Conservation (phyloP, 2,329 filamentous ascomycete species). For the Xylaria sp. region DNA sequence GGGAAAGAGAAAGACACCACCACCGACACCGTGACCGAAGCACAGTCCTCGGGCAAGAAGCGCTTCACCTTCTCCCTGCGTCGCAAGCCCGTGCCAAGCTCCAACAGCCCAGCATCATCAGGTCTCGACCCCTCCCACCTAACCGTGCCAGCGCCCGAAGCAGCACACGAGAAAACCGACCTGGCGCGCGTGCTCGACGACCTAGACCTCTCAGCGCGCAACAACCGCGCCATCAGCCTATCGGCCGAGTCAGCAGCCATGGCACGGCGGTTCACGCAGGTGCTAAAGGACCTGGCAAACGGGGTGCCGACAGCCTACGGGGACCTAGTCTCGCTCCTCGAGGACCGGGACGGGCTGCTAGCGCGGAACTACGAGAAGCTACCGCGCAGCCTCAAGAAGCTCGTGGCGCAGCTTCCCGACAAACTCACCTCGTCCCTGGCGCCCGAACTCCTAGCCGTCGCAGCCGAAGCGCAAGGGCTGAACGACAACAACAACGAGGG, state of each 20-base stretch:
- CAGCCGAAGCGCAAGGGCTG: constrained; percentile 74
- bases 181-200: constrained; percentile 80
- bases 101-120: constrained; percentile 18
- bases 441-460: constrained; percentile 81
- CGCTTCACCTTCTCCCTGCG: constrained; percentile 47
- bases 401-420: constrained; percentile 82
- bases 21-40: constrained; percentile 35
- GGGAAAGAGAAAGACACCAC: constrained; percentile 40
- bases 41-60: constrained; percentile 29
- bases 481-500: constrained; percentile 38
- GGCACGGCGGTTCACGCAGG: constrained; percentile 81
- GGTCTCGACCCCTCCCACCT: constrained; percentile 42
- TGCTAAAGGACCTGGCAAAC: constrained; percentile 90
- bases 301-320: constrained; percentile 92
- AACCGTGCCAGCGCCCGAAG: constrained; percentile 46
- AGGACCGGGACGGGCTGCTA: constrained; percentile 67
- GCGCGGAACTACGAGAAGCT: constrained; percentile 68
- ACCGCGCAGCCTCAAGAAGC: constrained; percentile 80
- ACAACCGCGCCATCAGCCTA: constrained; percentile 84
- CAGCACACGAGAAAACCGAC: constrained; percentile 66
- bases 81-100: constrained; percentile 38
- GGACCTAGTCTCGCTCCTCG: constrained; percentile 73
- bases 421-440: constrained; percentile 78
- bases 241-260: constrained; percentile 84
- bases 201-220: constrained; percentile 79